These are phyloP conservation scores for Nakazawaea ernobii DNA, from an alignment of 805 yeast species.

Conservation along the genomic window DNA sequence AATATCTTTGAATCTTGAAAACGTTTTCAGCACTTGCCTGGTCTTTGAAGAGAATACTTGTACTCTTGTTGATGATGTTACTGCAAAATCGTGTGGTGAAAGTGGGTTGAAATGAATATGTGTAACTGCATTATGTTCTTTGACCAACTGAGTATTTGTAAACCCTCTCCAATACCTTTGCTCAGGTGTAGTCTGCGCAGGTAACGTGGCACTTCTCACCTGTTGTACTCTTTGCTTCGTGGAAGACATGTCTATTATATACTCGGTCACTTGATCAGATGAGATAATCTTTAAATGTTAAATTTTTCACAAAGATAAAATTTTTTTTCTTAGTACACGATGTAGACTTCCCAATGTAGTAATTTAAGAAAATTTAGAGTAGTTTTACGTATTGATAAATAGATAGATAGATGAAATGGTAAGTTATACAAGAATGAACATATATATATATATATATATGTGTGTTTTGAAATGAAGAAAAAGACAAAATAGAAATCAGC, in stretches of 20 bases:
- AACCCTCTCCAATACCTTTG: conserved; percentile 92
- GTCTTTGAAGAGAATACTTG: conserved; percentile 94
- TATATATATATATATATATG: too few relatives aligned
- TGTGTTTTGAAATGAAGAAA: neutral
- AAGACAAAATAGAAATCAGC: neutral
- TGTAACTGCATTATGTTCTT: conserved; percentile 88
- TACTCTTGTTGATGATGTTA: conserved; percentile 84
- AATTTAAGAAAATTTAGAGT: neutral
- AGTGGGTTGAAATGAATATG: conserved; percentile 85
- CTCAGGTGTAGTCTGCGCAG: conserved; percentile 84
- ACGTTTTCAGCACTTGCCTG: conserved; percentile 82
- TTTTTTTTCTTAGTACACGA: neutral
- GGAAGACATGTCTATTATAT: conserved; percentile 58
- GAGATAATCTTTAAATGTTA: neutral
- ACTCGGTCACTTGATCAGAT: neutral
- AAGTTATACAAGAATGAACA: neutral
- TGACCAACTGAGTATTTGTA: conserved; percentile 77
- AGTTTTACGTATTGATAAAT: neutral
- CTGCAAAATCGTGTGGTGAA: conserved; percentile 87
- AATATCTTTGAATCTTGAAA: conserved; percentile 82
- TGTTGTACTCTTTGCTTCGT: conserved; percentile 58
- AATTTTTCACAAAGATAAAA: neutral
- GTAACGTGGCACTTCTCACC: conserved; percentile 67
- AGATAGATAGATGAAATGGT: neutral
- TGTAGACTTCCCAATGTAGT: neutral